Evolutionary conservation across 805 yeast species (phyloP).

Genomic region (Lachancea dasiensis): DNA sequence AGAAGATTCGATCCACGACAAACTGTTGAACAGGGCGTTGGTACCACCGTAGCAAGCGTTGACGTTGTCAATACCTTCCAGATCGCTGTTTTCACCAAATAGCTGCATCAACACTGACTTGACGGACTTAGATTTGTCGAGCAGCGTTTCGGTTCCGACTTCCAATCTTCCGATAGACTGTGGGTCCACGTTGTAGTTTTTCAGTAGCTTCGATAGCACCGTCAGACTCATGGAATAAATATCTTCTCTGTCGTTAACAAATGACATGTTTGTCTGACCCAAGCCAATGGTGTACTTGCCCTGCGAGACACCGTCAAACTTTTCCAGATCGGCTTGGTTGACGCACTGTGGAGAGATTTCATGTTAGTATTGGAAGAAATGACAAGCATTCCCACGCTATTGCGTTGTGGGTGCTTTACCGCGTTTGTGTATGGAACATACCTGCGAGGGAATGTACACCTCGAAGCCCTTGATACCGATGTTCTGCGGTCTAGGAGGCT

Average conservation of each 20-base stretch:
- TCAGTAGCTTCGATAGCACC: conserved; percentile 68
- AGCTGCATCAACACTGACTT: conserved; percentile 94
- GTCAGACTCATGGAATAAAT: conserved; percentile 92
- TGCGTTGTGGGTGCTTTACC: not conserved
- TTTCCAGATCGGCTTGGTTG: conserved; percentile 82
- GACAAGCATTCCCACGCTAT: no score
- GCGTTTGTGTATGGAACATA: conserved; percentile 26
- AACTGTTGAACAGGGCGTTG: conserved; percentile 83
- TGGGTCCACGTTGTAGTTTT: conserved; percentile 78
- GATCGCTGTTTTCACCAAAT: conserved; percentile 78
- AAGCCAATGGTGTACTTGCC: conserved; percentile 98
- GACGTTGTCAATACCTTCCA: conserved; percentile 93
- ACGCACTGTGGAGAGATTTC: conserved; percentile 44
- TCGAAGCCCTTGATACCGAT: conserved; percentile 97
- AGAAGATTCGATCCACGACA: conserved; percentile 94
- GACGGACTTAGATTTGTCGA: conserved; percentile 95
- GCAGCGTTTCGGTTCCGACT: conserved; percentile 95
- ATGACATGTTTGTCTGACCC: conserved; percentile 98
- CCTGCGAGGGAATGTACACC: conserved; percentile 78
- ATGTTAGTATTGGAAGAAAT: not conserved
- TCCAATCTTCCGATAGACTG: conserved; percentile 85
- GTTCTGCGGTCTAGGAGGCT: conserved; percentile 54
- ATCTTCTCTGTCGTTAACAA: conserved; percentile 96
- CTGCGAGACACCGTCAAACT: conserved; percentile 74
- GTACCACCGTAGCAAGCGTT: conserved; percentile 99